Conservation (phyloP, 225 moss, liverwort and hornwort species). For the Asterella californica region DNA sequence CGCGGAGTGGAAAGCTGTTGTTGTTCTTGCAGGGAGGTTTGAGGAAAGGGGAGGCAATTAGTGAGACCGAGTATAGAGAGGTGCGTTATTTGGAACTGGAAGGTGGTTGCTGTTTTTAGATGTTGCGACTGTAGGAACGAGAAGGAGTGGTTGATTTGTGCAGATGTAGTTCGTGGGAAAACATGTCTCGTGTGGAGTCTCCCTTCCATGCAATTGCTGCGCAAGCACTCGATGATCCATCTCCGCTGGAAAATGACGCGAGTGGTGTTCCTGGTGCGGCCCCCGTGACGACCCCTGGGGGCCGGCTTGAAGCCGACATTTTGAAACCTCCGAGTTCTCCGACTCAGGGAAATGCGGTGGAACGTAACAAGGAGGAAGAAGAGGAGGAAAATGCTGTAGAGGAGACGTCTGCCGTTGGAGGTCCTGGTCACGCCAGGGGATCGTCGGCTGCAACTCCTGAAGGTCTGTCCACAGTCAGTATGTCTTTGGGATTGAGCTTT, state of each 20-base stretch:
- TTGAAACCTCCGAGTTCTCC: conserved; percentile 10
- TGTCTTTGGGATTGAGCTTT: not conserved
- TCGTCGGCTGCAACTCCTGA: conserved; percentile 24
- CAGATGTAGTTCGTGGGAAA: conserved; percentile 24
- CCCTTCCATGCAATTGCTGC: conserved; percentile 46
- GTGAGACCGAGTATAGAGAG: not conserved
- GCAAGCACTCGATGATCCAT: conserved; percentile 34
- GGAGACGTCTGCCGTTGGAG: conserved; percentile 22
- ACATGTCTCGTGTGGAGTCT: conserved; percentile 45
- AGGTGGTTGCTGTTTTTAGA: not conserved
- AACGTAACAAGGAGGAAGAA: conserved; percentile 12
- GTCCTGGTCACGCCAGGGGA: conserved; percentile 14
- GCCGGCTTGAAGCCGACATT: conserved; percentile 16
- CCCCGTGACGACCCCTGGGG: conserved; percentile 6
- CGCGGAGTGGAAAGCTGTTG: not conserved
- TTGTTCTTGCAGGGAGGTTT: not conserved
- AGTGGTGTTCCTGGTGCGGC: not conserved
- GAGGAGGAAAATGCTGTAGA: conserved; percentile 24
- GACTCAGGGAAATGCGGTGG: conserved; percentile 5
- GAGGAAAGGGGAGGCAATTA: not conserved
- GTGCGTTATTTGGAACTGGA: not conserved
- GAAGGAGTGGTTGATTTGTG: conserved; percentile 15
- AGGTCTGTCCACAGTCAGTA: conserved; percentile 15
- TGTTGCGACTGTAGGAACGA: not conserved
- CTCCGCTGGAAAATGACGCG: conserved; percentile 4